These are phyloP conservation scores for Penicillium vulpinum DNA, from an alignment of 2,329 filamentous ascomycete species.

Conservation along the genomic window DNA sequence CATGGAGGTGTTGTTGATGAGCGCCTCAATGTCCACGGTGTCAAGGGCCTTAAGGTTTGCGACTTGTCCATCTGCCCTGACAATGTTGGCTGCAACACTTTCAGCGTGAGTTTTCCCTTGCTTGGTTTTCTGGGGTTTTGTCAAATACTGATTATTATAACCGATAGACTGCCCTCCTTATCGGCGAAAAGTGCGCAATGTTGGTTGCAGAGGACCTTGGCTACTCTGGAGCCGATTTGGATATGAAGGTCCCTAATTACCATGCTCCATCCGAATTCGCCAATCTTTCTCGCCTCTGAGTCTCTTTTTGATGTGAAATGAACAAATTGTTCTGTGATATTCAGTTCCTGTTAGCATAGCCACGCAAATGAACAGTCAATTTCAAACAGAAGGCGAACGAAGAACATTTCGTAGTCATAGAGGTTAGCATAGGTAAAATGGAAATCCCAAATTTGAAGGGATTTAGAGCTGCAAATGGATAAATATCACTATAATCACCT, in stretches of 20 bases:
- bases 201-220: constrained; percentile 72
- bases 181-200: constrained; percentile 72
- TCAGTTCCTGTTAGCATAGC: background rate
- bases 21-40: constrained; percentile 74
- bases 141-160: background rate
- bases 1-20: constrained; percentile 72
- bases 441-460: no score
- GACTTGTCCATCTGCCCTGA: constrained; percentile 76
- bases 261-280: constrained; percentile 50
- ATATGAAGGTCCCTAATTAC: constrained; percentile 73
- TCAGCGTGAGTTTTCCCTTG: constrained; percentile 37
- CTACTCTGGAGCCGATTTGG: constrained; percentile 69
- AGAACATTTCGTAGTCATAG: no score
- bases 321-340: background rate
- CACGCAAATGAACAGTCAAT: background rate
- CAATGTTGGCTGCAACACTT: constrained; percentile 71
- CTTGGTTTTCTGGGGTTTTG: background rate
- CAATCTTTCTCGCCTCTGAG: constrained; percentile 33
- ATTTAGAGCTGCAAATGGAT: no score
- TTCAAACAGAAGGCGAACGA: background rate
- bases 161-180: constrained; percentile 65
- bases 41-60: constrained; percentile 74
- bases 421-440: no score
- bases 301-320: background rate
- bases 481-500: no score